Evolutionary conservation across 768 basidiomycete genomes (phyloP).

Genomic region (Lentinula raphanica): DNA sequence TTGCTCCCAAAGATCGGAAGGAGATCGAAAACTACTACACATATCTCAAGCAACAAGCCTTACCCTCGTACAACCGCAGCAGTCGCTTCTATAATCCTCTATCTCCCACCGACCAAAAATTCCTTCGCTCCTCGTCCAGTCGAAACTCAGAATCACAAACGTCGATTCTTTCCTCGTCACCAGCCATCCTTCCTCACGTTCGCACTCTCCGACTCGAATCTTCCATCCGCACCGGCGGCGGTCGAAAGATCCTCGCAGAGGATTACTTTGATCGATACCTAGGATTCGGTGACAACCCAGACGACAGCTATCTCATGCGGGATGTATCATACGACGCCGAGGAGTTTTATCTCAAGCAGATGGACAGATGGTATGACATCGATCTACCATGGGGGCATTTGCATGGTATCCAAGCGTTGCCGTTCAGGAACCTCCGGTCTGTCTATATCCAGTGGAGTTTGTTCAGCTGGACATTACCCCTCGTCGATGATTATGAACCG

Average conservation of each 20-base stretch:
- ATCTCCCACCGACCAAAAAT: background rate
- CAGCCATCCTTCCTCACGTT: background rate
- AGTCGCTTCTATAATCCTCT: background rate
- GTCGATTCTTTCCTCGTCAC: background rate
- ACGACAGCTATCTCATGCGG: background rate
- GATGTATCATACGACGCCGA: background rate
- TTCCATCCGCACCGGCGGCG: background rate
- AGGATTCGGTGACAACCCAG: background rate
- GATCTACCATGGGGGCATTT: background rate
- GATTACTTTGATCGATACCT: background rate
- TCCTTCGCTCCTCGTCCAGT: background rate
- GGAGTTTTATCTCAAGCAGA: background rate
- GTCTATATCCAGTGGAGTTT: background rate
- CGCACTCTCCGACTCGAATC: background rate
- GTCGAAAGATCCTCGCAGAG: background rate
- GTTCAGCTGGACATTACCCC: background rate
- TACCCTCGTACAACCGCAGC: too few species aligned
- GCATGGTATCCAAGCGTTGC: background rate
- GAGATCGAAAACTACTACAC: background rate
- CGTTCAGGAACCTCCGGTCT: background rate
- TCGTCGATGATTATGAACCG: background rate
- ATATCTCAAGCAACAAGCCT: background rate
- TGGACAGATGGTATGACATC: background rate
- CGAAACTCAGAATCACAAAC: background rate
- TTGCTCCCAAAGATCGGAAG: background rate